Conservation (phyloP, 805 yeast genomes). For the Wickerhamiella lipophila region DNA sequence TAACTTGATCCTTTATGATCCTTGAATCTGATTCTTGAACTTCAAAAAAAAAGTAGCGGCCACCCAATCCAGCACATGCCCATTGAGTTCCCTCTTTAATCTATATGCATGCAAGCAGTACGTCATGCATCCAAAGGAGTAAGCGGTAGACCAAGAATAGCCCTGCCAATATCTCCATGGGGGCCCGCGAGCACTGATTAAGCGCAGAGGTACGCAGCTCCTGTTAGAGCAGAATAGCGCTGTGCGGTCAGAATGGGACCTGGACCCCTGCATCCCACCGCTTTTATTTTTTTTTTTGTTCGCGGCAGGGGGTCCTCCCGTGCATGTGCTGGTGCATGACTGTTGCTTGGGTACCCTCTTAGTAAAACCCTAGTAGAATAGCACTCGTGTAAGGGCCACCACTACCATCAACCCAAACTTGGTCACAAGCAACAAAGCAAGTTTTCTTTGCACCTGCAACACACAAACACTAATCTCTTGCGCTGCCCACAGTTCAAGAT, state of each 20-base stretch:
- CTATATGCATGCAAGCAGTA: slow-evolving; percentile 4
- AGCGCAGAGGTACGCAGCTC: no score
- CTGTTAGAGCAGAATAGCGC: no score
- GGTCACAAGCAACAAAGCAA: background rate
- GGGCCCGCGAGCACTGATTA: no score
- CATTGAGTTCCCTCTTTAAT: no score
- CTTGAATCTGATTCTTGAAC: no score
- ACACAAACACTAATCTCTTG: background rate
- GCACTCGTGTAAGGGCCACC: background rate
- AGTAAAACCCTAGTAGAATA: slow-evolving; percentile 4
- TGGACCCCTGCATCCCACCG: background rate
- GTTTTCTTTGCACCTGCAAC: background rate
- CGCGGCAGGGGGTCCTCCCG: slow-evolving; percentile 2
- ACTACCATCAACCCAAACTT: slow-evolving; percentile 2
- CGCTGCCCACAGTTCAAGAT: background rate
- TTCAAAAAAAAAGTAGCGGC: no score
- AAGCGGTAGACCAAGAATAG: background rate
- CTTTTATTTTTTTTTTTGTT: background rate
- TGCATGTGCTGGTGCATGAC: slow-evolving; percentile 9
- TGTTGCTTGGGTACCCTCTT: slow-evolving; percentile 10
- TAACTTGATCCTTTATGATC: no score
- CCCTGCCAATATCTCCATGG: no score
- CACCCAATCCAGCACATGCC: no score
- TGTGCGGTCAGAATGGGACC: no score
- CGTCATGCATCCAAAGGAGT: slow-evolving; percentile 4